Base-by-base conservation (phyloP, 768 basidiomycete species). In the Suillus spraguei region DNA sequence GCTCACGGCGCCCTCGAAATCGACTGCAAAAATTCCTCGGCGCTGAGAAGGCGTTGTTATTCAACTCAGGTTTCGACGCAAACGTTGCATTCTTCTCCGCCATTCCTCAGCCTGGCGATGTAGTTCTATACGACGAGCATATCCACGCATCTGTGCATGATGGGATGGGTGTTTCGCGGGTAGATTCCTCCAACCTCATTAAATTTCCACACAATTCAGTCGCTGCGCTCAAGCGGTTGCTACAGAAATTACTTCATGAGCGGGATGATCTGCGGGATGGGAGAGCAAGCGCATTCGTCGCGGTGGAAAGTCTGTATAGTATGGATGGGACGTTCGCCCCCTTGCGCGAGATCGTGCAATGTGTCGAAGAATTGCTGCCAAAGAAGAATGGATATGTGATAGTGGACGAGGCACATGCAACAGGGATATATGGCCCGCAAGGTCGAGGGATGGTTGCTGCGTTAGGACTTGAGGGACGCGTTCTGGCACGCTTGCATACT, bases 261-360 rank as follows among this genome's bases (percentile, higher is more conserved):
- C 71, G 75, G n/a, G 70, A 73, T 0, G 76, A 70, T 42, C 68
- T 87, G 17, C 68, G 66, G 61, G 64, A 67, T 0, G 86, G 85
- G 0, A 72, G 76, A 33, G 65, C 66, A 41, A 88, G 79, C 67
- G 76, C 92, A 4, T 97, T 96, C 70, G 74, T 99, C 14, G 88
- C 93, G 0, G 88, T 97, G 8, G 97, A 99, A 80, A 89, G 87
- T 42, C 75, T 98, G 52, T 98, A 98, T 68, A 92, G 90, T 62
- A 99, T 99, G 97, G 97, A 99, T 67, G 97, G 97, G 16, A 97
- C 95, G 33, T 83, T 97, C 64, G 83, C 90, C 0, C 95, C 94
- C 0, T 79, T 99, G 35, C 60, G 60, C 17, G 84, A 85, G 49
- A 87, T 97, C 54, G 84, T 89, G 41, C 82, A 84, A 33, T 69